phyloP scores from a whole-genome alignment of 1,139 yeast species.

The Yamadazyma diddensiae region DNA sequence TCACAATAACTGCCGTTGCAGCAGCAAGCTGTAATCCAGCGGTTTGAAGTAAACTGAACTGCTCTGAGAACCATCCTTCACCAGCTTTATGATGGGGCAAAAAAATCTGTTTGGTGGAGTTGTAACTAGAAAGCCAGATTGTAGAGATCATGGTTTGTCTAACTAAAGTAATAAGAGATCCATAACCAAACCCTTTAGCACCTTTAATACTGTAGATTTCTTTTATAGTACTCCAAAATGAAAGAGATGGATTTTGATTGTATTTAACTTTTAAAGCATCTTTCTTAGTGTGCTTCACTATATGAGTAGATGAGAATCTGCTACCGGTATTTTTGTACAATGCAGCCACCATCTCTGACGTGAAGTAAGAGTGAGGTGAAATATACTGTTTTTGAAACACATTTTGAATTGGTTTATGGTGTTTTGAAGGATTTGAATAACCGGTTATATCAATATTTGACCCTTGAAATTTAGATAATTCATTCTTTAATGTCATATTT shows the following conservation, averaged over 20 bases:
- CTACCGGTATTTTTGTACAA: conserved; percentile 25
- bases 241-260: conserved; percentile 53
- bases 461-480: conserved; percentile 20
- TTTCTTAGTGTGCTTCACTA: conserved; percentile 15
- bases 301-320: conserved; percentile 21
- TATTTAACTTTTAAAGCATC: conserved; percentile 36
- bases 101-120: conserved; percentile 66
- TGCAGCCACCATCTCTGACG: conserved; percentile 33
- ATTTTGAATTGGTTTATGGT: conserved; percentile 24
- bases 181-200: conserved; percentile 73
- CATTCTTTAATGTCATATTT: conserved; percentile 43
- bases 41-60: conserved; percentile 39
- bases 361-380: conserved; percentile 44
- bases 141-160: conserved; percentile 79
- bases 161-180: conserved; percentile 72
- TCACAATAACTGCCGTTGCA: conserved; percentile 64
- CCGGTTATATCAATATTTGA: conserved; percentile 29
- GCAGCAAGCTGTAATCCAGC: conserved; percentile 54
- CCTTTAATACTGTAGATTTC: conserved; percentile 81
- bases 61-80: conserved; percentile 49
- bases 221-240: conserved; percentile 49
- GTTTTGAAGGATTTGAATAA: conserved; percentile 17
- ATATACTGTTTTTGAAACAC: conserved; percentile 36
- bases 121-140: conserved; percentile 82
- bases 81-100: conserved; percentile 50